phyloP scores from a whole-genome alignment of 768 basidiomycete genomes.

The Lactarius pseudohatsudake region DNA sequence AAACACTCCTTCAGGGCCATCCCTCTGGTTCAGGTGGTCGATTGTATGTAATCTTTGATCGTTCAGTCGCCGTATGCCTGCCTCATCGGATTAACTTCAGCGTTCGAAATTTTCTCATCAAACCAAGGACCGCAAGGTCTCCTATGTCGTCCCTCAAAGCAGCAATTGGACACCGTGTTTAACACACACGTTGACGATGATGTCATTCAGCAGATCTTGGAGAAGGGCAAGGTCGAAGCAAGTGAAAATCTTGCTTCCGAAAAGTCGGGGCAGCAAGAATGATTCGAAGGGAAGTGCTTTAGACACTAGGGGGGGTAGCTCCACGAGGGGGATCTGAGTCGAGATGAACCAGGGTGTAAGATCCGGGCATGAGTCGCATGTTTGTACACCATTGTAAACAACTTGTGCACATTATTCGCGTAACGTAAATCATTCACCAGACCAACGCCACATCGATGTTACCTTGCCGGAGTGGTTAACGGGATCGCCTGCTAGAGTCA shows the following conservation, averaged over 20 bases:
- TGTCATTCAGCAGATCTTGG: slow-evolving; percentile 56
- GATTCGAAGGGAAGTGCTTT: slow-evolving; percentile 21
- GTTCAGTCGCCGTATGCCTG: neutral
- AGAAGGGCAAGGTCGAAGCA: slow-evolving; percentile 60
- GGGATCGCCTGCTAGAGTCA: slow-evolving; percentile 45
- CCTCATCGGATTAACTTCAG: slow-evolving; percentile 38
- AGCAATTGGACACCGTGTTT: slow-evolving; percentile 77
- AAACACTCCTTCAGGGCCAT: slow-evolving; percentile 49
- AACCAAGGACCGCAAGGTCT: slow-evolving; percentile 77
- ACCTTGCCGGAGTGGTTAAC: slow-evolving; percentile 96
- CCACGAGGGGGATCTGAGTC: slow-evolving; percentile 21
- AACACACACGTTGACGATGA: slow-evolving; percentile 63
- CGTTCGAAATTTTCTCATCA: slow-evolving; percentile 70
- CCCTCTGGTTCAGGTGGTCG: slow-evolving; percentile 74
- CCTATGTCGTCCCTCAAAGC: slow-evolving; percentile 72
- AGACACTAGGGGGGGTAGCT: slow-evolving; percentile 22
- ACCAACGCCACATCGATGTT: slow-evolving; percentile 39
- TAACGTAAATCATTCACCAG: neutral
- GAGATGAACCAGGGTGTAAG: neutral
- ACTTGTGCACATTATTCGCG: neutral
- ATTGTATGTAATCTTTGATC: slow-evolving; percentile 51
- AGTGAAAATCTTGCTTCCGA: slow-evolving; percentile 46
- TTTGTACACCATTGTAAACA: neutral
- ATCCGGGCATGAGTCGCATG: neutral
- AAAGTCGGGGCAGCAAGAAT: slow-evolving; percentile 31